Evolutionary conservation across 208 protist species (phyloP), one percentile per base, ranked within the genome.

Genomic region (Histomonas meleagridis): DNA sequence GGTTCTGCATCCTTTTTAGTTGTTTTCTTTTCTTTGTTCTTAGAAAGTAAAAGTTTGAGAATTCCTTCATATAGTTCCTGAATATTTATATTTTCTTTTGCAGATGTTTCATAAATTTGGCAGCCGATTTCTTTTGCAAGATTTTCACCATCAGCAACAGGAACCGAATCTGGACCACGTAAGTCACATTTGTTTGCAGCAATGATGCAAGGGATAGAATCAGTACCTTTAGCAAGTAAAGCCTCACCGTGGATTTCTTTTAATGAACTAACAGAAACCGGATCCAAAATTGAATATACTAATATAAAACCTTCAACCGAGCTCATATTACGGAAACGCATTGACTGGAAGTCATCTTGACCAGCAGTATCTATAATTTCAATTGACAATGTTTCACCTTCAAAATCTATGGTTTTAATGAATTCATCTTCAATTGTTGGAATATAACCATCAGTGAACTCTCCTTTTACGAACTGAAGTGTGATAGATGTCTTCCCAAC

Each of bases 341-440:
- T 23, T 35, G 46, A 32, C 32, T 46, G 26, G 40, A 79, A 79
- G 70, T 79, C 70, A 46, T 79, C 70, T 40, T 79, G 70, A 49
- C 70, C 70, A 35, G 70, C 70, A n/a, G 70, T 79, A 79, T 79
- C 70, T 9, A 79, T 49, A 49, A 79, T 79, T 49, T 79, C 70
- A 40, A 23, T n/a, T 46, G n/a, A 12, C 4, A 79, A n/a, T 18
- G 32, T 46, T 49, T 79, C 40, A n/a, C 40, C 70, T 18, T 79
- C 70, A 23, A 79, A n/a, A 49, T 23, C n/a, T n/a, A 79, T 49
- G 9, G n/a, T 79, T 79, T 79, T 79, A 18, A 46, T 14, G 70
- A 79, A 79, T 49, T 79, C 70, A 49, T 79, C 70, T 79, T 79
- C 70, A 35, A 79, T 79, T 79, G 70, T 79, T 79, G 70, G 70